Conservation (phyloP, 202 grass and related monocot genomes). For the Bolboschoenoplectus hybrid region DNA sequence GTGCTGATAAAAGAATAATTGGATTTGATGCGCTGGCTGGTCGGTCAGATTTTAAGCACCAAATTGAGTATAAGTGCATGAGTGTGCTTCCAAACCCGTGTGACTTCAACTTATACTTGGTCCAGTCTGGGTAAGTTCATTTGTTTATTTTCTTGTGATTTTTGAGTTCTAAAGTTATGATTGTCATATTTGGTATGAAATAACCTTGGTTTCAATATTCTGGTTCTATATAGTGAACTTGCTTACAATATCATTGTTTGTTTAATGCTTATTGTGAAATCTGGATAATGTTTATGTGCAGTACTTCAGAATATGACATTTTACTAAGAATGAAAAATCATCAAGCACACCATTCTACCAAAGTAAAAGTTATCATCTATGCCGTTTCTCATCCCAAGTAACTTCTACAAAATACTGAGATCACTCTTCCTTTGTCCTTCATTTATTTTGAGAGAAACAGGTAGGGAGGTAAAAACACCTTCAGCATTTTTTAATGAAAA, state of each 20-base stretch:
- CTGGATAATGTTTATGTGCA: not conserved
- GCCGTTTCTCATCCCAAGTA: not conserved
- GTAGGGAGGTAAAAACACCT: not conserved
- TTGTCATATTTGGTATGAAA: not conserved
- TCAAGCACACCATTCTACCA: not conserved
- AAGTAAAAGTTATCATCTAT: not conserved
- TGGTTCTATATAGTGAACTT: not conserved
- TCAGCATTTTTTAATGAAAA: not conserved
- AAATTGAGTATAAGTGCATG: slow-evolving; percentile 95
- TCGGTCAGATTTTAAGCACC: slow-evolving; percentile 76
- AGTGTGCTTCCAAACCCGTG: slow-evolving; percentile 79
- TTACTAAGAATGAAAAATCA: not conserved
- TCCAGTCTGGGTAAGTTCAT: slow-evolving; percentile 83
- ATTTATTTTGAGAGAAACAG: slow-evolving; percentile 14
- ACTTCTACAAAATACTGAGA: not conserved
- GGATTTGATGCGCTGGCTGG: slow-evolving; percentile 71
- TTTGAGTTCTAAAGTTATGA: slow-evolving; percentile 5
- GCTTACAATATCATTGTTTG: not conserved
- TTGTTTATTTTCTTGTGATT: slow-evolving; percentile 5
- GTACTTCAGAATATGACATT: slow-evolving; percentile 11
- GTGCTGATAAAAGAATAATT: slow-evolving; percentile 90
- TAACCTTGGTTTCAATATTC: not conserved
- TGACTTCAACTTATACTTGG: slow-evolving; percentile 96
- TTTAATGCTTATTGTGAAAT: not conserved
- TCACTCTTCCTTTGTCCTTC: not conserved